Evolutionary conservation across 2,329 filamentous ascomycete genomes (phyloP).

Genomic region (Phaeoacremonium minimum): DNA sequence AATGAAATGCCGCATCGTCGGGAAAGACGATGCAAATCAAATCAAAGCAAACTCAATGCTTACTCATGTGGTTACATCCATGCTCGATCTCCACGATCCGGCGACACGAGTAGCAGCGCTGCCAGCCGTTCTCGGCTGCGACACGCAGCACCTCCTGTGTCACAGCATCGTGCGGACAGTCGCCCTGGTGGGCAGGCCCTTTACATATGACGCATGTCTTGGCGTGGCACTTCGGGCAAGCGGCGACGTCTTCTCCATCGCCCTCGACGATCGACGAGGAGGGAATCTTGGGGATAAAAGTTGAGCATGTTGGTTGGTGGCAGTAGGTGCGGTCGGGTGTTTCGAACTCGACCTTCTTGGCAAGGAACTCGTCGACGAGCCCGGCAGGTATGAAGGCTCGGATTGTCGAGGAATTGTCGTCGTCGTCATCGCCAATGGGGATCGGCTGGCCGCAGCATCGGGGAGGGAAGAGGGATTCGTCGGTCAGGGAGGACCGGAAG

Average conservation of each 20-base stretch:
- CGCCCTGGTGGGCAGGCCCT: constrained; percentile 30
- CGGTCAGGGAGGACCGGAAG: not conserved
- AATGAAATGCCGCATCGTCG: not conserved
- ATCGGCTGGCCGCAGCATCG: constrained; percentile 2
- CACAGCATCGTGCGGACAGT: constrained; percentile 40
- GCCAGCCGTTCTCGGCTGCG: constrained; percentile 42
- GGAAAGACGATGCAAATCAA: not conserved
- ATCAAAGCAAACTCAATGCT: constrained; percentile 17
- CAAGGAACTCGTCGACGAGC: constrained; percentile 28
- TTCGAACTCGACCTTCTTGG: constrained; percentile 43
- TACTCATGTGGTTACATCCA: constrained; percentile 57
- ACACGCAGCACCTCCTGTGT: constrained; percentile 32
- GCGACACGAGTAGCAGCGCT: constrained; percentile 41
- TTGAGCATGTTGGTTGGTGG: constrained; percentile 31
- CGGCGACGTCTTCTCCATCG: constrained; percentile 27
- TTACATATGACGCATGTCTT: constrained; percentile 52
- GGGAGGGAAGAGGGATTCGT: not conserved
- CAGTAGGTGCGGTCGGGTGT: constrained; percentile 49
- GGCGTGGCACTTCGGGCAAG: constrained; percentile 33
- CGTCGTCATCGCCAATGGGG: no score
- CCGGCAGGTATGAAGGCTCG: constrained; percentile 26
- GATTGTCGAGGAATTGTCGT: no score
- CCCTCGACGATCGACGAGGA: no score
- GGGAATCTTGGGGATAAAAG: constrained; percentile 40
- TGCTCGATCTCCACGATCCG: constrained; percentile 40